Evolutionary conservation across 352 stramenopile species (phyloP).

Genomic region (Pilasporangium apinafurcum): DNA sequence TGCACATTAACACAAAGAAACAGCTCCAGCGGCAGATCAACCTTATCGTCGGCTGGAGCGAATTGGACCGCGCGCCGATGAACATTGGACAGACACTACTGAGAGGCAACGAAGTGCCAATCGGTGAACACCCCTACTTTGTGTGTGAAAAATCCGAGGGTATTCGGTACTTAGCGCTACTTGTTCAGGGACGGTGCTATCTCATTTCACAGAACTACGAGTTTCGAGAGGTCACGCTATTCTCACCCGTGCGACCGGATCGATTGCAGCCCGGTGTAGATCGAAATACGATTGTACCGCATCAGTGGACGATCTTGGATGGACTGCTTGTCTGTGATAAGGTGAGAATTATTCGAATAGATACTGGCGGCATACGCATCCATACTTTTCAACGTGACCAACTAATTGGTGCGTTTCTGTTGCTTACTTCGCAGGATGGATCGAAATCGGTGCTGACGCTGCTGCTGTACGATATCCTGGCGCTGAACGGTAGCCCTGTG

Average conservation of each 20-base stretch:
- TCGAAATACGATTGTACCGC: slow-evolving; percentile 59
- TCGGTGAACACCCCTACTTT: slow-evolving; percentile 81
- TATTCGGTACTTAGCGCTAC: slow-evolving; percentile 68
- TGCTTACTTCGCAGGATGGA: slow-evolving; percentile 20
- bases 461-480: slow-evolving; percentile 80
- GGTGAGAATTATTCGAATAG: slow-evolving; percentile 7
- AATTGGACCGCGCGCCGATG: slow-evolving; percentile 69
- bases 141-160: slow-evolving; percentile 78
- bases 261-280: slow-evolving; percentile 69
- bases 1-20: slow-evolving; percentile 71
- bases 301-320: slow-evolving; percentile 87
- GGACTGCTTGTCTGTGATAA: slow-evolving; percentile 79
- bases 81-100: slow-evolving; percentile 65
- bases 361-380: too few species aligned
- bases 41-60: slow-evolving; percentile 71
- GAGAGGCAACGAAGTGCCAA: slow-evolving; percentile 63
- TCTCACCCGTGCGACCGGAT: slow-evolving; percentile 72
- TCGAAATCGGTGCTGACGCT: slow-evolving; percentile 66
- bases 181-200: slow-evolving; percentile 78
- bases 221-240: slow-evolving; percentile 71
- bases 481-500: slow-evolving; percentile 76
- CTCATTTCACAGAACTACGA: slow-evolving; percentile 82
- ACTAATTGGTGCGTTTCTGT: too few species aligned
- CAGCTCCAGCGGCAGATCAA: slow-evolving; percentile 82
- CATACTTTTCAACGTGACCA: too few species aligned